Evolutionary conservation across 345 rosid species (phyloP).

Genomic region (Populus ilicifolia): DNA sequence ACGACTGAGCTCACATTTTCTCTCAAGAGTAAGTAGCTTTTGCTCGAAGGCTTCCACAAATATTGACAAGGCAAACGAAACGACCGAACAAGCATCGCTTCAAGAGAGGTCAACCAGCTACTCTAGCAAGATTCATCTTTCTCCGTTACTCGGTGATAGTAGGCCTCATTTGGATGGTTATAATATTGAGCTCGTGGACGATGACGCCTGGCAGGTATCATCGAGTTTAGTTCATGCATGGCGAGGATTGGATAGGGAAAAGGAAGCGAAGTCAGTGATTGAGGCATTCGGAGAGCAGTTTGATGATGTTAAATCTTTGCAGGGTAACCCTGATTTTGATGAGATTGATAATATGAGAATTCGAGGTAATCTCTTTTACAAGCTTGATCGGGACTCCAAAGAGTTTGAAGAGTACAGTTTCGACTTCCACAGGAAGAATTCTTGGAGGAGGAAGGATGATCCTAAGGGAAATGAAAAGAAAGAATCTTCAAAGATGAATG

Average conservation of each 20-base stretch:
- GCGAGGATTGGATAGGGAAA: slow-evolving; percentile 29
- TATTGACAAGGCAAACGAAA: slow-evolving; percentile 2
- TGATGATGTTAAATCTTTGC: neutral
- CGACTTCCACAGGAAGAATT: slow-evolving; percentile 69
- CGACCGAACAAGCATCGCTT: neutral
- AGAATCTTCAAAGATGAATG: slow-evolving; percentile 24
- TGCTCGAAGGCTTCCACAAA: slow-evolving; percentile 23
- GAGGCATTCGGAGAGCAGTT: slow-evolving; percentile 20
- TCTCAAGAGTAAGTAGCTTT: slow-evolving; percentile 16
- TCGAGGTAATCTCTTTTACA: slow-evolving; percentile 73
- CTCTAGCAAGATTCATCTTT: slow-evolving; percentile 18
- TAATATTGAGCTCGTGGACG: slow-evolving; percentile 66
- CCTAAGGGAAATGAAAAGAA: slow-evolving; percentile 28
- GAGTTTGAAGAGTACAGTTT: slow-evolving; percentile 73
- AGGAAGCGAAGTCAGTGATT: neutral
- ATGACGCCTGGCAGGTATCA: slow-evolving; percentile 64
- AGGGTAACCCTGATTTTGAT: slow-evolving; percentile 48
- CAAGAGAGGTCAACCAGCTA: neutral
- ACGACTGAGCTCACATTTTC: slow-evolving; percentile 13
- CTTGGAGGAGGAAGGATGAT: slow-evolving; percentile 35
- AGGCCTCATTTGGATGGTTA: slow-evolving; percentile 24
- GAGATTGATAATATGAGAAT: slow-evolving; percentile 77
- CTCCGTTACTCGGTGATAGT: slow-evolving; percentile 30
- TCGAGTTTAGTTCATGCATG: slow-evolving; percentile 54
- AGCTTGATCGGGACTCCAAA: slow-evolving; percentile 67